These are phyloP conservation scores for Luzula sylvatica DNA, from an alignment of 176 grass and related monocot genomes.

Conservation along the genomic window DNA sequence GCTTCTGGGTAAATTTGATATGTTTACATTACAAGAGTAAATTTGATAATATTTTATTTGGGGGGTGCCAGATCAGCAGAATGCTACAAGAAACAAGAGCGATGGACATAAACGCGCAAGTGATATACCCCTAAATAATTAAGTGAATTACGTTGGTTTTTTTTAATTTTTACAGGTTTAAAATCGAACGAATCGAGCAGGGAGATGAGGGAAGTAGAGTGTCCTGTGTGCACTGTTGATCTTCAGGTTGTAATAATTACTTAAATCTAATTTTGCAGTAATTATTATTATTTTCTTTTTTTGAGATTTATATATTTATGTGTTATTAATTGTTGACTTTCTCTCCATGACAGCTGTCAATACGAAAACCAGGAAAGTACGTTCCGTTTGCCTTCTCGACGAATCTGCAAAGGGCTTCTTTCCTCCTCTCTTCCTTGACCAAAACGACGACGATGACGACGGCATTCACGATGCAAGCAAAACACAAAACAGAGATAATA, in stretches of 20 bases:
- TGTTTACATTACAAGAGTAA: not conserved
- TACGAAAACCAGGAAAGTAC: slow-evolving; percentile 59
- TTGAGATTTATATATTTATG: too few species aligned
- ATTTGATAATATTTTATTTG: not conserved
- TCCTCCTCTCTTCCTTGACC: too few species aligned
- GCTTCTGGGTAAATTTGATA: not conserved
- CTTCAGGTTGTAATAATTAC: too few species aligned
- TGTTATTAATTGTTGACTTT: slow-evolving; percentile 73
- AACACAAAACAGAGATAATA: too few species aligned
- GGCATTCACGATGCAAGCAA: too few species aligned
- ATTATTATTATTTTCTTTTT: too few species aligned
- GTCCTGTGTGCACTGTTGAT: too few species aligned
- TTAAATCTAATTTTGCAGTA: too few species aligned
- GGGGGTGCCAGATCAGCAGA: slow-evolving; percentile 93
- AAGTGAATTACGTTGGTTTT: too few species aligned
- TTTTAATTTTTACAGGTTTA: too few species aligned
- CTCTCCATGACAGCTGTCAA: slow-evolving; percentile 59
- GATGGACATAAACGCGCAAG: slow-evolving; percentile 73
- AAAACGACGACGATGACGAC: too few species aligned
- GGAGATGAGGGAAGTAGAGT: slow-evolving; percentile 91
- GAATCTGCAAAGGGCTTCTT: slow-evolving; percentile 30
- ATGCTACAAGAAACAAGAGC: slow-evolving; percentile 91
- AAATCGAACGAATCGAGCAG: slow-evolving; percentile 77
- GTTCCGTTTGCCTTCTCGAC: slow-evolving; percentile 35
- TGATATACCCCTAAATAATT: slow-evolving; percentile 90